Percentiles rank a stretch among this genome's conserved stretches.
phyloP scores from a whole-genome alignment of 257 asterid genomes.

The Fraxinus anomala region DNA sequence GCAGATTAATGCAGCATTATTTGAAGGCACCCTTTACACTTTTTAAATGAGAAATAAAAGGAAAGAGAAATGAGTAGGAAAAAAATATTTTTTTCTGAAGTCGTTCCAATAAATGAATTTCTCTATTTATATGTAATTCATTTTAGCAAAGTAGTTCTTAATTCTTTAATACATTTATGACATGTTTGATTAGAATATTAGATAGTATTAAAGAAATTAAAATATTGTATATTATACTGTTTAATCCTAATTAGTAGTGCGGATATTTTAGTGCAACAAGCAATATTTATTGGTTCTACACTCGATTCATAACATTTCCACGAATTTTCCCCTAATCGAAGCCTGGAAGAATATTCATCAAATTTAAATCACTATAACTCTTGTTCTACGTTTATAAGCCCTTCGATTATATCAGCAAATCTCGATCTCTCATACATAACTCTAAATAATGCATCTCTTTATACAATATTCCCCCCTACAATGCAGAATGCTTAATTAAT shows the following conservation, averaged over 20 bases:
- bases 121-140: background rate
- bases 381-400: too few species aligned
- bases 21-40: too few species aligned
- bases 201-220: background rate
- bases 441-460: background rate
- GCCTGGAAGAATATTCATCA: background rate
- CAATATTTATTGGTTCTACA: background rate
- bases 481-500: too few species aligned
- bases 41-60: background rate
- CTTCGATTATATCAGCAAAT: background rate
- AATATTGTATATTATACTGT: background rate
- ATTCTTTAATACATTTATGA: background rate
- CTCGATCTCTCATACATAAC: background rate
- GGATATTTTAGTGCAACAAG: background rate
- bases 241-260: background rate
- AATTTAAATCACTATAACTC: background rate
- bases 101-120: background rate
- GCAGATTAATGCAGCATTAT: slow-evolving; percentile 6
- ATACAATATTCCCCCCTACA: too few species aligned
- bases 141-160: background rate
- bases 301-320: background rate
- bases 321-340: background rate
- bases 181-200: background rate
- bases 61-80: background rate
- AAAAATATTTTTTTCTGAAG: background rate